These are phyloP conservation scores for Geotrichum aggregatum DNA, from an alignment of 1,139 yeast species.

Conservation along the genomic window DNA sequence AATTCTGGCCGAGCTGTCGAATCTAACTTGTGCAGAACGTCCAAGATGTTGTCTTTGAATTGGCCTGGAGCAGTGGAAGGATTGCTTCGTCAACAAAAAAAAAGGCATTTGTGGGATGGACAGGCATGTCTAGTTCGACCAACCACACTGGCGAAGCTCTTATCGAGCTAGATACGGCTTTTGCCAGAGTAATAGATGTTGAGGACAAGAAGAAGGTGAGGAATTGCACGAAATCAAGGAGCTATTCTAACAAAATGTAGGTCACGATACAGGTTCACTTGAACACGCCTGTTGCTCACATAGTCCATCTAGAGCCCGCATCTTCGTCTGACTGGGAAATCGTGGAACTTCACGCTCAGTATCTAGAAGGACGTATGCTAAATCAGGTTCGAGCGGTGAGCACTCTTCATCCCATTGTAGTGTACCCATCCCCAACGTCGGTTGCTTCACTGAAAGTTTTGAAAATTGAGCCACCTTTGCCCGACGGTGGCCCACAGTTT, in stretches of 20 bases:
- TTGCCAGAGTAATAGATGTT: conserved; percentile 47
- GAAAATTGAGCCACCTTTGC: conserved; percentile 50
- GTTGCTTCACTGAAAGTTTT: conserved; percentile 62
- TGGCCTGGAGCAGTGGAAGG: conserved; percentile 39
- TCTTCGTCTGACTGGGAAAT: conserved; percentile 86
- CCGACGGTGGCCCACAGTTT: conserved; percentile 32
- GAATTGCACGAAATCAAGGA: neutral
- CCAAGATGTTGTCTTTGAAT: conserved; percentile 59
- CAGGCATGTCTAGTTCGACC: conserved; percentile 39
- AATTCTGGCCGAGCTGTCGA: neutral
- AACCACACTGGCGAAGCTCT: conserved; percentile 36
- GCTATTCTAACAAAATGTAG: neutral
- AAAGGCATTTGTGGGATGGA: conserved; percentile 67
- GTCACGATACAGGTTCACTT: conserved; percentile 43
- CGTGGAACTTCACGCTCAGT: conserved; percentile 76
- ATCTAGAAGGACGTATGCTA: conserved; percentile 68
- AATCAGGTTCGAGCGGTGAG: conserved; percentile 79
- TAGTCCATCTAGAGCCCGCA: conserved; percentile 73
- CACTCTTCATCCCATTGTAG: conserved; percentile 55
- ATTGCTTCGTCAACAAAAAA: conserved; percentile 29
- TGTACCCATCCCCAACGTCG: conserved; percentile 65
- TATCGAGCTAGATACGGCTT: conserved; percentile 54
- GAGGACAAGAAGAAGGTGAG: conserved; percentile 40
- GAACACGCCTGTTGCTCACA: conserved; percentile 50
- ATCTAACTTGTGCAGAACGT: conserved; percentile 31